Percentiles rank a stretch among this genome's conserved stretches.
phyloP scores from a whole-genome alignment of 352 stramenopile genomes.

The Phytophthora constricta region DNA sequence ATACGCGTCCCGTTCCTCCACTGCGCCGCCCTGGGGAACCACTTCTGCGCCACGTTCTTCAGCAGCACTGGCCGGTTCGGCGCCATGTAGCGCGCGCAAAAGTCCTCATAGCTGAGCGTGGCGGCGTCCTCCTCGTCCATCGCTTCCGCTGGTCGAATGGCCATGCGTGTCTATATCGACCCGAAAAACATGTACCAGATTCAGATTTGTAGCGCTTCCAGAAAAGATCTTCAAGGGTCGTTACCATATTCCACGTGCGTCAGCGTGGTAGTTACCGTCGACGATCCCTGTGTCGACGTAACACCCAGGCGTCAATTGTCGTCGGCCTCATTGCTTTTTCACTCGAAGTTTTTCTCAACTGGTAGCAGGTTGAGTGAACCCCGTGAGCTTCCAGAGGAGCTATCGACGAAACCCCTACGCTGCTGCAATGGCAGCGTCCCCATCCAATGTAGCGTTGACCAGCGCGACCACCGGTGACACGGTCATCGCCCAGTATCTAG shows the following conservation, averaged over 20 bases:
- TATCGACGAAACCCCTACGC: slow-evolving; percentile 7
- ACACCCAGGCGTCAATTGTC: too few relatives aligned
- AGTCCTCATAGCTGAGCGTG: slow-evolving; percentile 66
- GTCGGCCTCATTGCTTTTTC: too few relatives aligned
- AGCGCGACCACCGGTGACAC: slow-evolving; percentile 27
- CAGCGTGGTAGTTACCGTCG: too few relatives aligned
- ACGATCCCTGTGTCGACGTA: background rate
- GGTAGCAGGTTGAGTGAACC: slow-evolving; percentile 5
- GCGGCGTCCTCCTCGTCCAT: slow-evolving; percentile 70
- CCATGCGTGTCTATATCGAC: background rate
- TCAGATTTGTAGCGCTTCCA: background rate
- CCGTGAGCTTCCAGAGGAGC: too few relatives aligned
- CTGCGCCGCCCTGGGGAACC: slow-evolving; percentile 31
- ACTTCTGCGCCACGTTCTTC: slow-evolving; percentile 53
- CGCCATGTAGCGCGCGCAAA: slow-evolving; percentile 78
- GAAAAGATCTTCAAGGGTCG: background rate
- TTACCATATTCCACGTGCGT: background rate
- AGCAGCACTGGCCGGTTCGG: slow-evolving; percentile 75
- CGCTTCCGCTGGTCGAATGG: background rate
- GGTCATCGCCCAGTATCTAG: slow-evolving; percentile 73
- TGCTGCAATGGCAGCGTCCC: slow-evolving; percentile 32
- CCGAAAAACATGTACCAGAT: background rate
- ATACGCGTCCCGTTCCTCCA: slow-evolving; percentile 41
- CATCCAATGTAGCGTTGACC: slow-evolving; percentile 9
- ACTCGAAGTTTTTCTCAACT: slow-evolving; percentile 26